Percentiles rank a stretch among this genome's conserved stretches.
Conservation (phyloP, 768 basidiomycete species). For the Tremella fuciformis region DNA sequence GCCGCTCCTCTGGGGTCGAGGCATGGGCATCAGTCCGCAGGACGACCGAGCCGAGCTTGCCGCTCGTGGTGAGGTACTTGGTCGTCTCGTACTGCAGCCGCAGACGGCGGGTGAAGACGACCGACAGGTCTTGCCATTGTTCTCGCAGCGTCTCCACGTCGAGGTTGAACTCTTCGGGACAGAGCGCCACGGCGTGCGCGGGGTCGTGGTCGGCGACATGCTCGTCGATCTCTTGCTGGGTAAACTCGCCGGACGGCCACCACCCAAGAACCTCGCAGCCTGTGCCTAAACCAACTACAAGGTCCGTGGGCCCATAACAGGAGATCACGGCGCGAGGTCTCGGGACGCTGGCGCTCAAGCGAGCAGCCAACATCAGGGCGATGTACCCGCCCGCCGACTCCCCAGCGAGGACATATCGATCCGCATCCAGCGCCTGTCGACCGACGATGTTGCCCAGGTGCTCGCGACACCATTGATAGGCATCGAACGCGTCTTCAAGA, state of each 20-base stretch:
- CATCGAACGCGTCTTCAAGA: constrained; percentile 18
- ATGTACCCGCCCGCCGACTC: constrained; percentile 19
- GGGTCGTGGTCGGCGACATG: constrained; percentile 9
- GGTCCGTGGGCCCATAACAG: constrained; percentile 13
- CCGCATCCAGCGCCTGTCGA: background rate
- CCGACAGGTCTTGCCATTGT: constrained; percentile 10
- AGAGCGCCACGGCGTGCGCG: constrained; percentile 13
- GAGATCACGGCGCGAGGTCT: constrained; percentile 13
- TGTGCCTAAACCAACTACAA: background rate
- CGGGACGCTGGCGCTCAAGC: background rate
- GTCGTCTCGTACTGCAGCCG: constrained; percentile 21
- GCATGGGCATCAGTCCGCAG: constrained; percentile 4
- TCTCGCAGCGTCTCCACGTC: constrained; percentile 11
- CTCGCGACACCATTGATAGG: constrained; percentile 15
- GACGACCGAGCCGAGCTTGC: constrained; percentile 6
- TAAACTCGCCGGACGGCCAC: constrained; percentile 5
- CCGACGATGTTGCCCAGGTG: constrained; percentile 8
- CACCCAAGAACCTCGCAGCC: too few relatives aligned
- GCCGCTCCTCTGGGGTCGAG: constrained; percentile 1
- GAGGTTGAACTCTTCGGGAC: constrained; percentile 16
- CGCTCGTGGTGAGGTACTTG: constrained; percentile 14
- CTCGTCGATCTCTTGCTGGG: constrained; percentile 9
- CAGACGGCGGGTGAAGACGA: constrained; percentile 6
- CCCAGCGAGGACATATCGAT: constrained; percentile 14
- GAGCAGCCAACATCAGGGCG: constrained; percentile 8